Conservation (phyloP, 192 early-diverging fungal genomes). For the Linnemannia elongata region DNA sequence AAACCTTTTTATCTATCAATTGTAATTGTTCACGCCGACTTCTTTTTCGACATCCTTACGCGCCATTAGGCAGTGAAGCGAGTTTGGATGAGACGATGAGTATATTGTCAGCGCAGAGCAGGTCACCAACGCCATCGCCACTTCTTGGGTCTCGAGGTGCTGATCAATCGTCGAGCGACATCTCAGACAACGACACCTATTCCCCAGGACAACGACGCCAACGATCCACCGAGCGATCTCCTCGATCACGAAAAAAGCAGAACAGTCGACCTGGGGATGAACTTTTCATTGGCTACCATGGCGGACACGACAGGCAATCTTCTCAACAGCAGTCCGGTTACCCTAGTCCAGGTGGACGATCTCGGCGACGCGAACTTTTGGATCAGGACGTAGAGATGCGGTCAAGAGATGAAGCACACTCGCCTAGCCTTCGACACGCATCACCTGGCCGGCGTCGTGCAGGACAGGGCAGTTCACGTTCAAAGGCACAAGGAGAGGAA, state of each 20-base stretch:
- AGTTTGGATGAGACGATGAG: constrained; percentile 57
- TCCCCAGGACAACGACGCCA: constrained; percentile 27
- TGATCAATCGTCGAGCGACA: constrained; percentile 30
- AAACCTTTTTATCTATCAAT: neutral
- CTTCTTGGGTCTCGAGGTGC: constrained; percentile 12
- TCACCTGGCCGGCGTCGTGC: constrained; percentile 25
- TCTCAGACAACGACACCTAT: constrained; percentile 48
- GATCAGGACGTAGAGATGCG: constrained; percentile 35
- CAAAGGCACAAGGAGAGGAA: constrained; percentile 19
- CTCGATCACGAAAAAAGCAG: constrained; percentile 32
- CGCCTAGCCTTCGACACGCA: constrained; percentile 20
- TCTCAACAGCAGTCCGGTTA: constrained; percentile 17
- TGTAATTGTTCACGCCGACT: neutral
- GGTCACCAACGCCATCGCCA: constrained; percentile 50
- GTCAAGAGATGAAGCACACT: constrained; percentile 16
- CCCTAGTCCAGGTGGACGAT: constrained; percentile 8
- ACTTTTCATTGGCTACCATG: constrained; percentile 39
- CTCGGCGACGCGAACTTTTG: neutral
- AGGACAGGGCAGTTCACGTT: constrained; percentile 20
- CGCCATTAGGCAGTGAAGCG: constrained; percentile 33
- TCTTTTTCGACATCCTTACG: neutral
- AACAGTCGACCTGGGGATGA: constrained; percentile 44
- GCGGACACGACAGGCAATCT: constrained; percentile 11
- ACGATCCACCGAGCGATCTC: constrained; percentile 27
- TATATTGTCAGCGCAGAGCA: constrained; percentile 35